Conservation (phyloP, 306 rosid genomes). For the Alnus glutinosa region DNA sequence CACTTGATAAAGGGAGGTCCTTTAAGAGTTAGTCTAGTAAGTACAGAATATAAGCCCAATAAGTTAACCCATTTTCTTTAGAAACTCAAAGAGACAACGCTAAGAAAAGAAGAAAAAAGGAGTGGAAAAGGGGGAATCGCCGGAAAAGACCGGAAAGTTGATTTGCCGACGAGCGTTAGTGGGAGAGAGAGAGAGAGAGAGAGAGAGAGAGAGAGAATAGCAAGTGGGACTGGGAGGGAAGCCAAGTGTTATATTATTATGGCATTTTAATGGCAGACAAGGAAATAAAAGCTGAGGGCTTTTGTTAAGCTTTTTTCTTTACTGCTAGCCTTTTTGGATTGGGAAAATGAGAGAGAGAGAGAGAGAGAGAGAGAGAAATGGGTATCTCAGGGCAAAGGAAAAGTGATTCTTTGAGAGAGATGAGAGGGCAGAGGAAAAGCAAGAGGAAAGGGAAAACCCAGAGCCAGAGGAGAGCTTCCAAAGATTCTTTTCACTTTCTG, state of each 20-base stretch:
- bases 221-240: slow-evolving; percentile 13
- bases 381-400: background rate
- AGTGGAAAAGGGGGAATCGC: background rate
- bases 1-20: background rate
- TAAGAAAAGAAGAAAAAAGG: background rate
- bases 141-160: background rate
- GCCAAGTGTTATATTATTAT: slow-evolving; percentile 22
- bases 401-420: slow-evolving; percentile 24
- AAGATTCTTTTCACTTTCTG: slow-evolving; percentile 53
- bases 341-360: background rate
- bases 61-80: slow-evolving; percentile 13
- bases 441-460: background rate
- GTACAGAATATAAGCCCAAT: background rate
- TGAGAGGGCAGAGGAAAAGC: slow-evolving; percentile 30
- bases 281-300: slow-evolving; percentile 40
- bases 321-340: background rate
- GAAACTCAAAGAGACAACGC: slow-evolving; percentile 1
- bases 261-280: slow-evolving; percentile 50
- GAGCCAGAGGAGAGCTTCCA: slow-evolving; percentile 19
- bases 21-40: background rate
- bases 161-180: background rate
- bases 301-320: slow-evolving; percentile 38
- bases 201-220: background rate
- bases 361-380: background rate
- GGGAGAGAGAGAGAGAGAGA: background rate